Percentiles rank a stretch among this genome's conserved stretches.
Evolutionary conservation across 768 basidiomycete genomes (phyloP).

Genomic region (Suillus lakei): DNA sequence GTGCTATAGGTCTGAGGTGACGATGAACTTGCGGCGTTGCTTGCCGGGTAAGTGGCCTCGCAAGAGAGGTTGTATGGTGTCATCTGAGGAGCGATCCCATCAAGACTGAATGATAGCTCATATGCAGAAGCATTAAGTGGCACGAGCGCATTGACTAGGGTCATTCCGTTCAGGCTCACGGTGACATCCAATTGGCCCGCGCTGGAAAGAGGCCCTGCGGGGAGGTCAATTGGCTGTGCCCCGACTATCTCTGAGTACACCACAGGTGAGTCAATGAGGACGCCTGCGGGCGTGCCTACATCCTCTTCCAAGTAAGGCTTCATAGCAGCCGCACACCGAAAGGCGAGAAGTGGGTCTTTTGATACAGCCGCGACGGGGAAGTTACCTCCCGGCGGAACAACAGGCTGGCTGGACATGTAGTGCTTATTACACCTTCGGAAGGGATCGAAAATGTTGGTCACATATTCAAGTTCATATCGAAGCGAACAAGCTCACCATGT

Average conservation of each 20-base stretch:
- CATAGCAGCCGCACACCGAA: constrained; percentile 63
- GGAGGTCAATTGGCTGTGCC: constrained; percentile 46
- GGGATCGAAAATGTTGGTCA: background rate
- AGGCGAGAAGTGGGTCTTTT: constrained; percentile 51
- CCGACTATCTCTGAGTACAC: constrained; percentile 52
- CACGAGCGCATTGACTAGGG: constrained; percentile 47
- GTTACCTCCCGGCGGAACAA: constrained; percentile 54
- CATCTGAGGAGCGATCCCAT: constrained; percentile 47
- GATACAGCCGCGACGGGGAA: constrained; percentile 47
- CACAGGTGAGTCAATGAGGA: constrained; percentile 59
- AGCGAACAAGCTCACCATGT: constrained; percentile 29
- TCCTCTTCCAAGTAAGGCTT: constrained; percentile 66
- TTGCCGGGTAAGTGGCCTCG: constrained; percentile 34
- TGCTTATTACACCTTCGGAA: constrained; percentile 58
- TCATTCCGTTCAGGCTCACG: constrained; percentile 50
- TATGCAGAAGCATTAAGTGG: constrained; percentile 57
- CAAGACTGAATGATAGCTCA: constrained; percentile 53
- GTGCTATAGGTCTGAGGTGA: constrained; percentile 48
- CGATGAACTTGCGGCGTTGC: constrained; percentile 35
- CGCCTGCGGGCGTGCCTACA: constrained; percentile 42
- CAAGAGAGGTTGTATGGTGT: constrained; percentile 35
- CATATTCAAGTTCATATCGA: background rate
- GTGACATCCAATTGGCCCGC: constrained; percentile 41
- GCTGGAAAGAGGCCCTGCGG: constrained; percentile 19
- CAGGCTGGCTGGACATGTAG: constrained; percentile 49